These are phyloP conservation scores for Colletotrichum cereale DNA, from an alignment of 2,329 filamentous ascomycete genomes.

Conservation along the genomic window DNA sequence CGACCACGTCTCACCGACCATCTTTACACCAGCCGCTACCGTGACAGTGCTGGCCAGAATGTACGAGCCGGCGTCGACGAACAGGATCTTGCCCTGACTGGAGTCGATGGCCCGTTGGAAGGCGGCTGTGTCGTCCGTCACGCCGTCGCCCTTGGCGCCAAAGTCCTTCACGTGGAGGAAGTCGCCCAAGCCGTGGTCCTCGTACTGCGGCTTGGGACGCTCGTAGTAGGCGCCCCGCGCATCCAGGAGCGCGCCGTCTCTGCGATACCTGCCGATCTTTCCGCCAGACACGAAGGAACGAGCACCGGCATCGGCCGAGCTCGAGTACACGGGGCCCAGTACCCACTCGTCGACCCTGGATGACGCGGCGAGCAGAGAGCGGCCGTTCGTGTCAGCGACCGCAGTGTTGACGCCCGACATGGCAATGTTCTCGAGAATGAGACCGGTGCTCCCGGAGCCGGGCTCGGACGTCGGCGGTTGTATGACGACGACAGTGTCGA, in stretches of 20 bases:
- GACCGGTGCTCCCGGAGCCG: conserved; percentile 34
- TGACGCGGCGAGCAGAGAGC: conserved; percentile 14
- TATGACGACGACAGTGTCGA: conserved; percentile 34
- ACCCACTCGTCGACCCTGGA: conserved; percentile 38
- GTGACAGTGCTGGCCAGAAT: conserved; percentile 50
- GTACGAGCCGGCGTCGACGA: conserved; percentile 61
- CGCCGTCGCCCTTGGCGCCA: conserved; percentile 75
- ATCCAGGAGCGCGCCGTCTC: conserved; percentile 18
- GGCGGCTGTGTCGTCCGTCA: conserved; percentile 64
- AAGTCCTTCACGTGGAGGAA: conserved; percentile 43
- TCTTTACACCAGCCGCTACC: conserved; percentile 49
- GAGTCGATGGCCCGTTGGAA: conserved; percentile 59
- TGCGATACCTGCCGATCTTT: conserved; percentile 28
- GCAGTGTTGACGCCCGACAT: conserved; percentile 53
- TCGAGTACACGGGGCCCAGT: conserved; percentile 41
- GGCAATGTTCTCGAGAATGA: conserved; percentile 68
- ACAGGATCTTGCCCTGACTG: conserved; percentile 57
- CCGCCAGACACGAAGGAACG: conserved; percentile 21
- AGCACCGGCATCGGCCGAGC: conserved; percentile 12
- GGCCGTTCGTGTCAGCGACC: conserved; percentile 39
- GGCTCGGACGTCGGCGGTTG: not conserved
- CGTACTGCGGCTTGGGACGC: conserved; percentile 68
- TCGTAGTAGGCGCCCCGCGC: conserved; percentile 53
- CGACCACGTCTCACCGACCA: conserved; percentile 54
- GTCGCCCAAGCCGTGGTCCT: conserved; percentile 40